phyloP scores from a whole-genome alignment of 192 early-diverging fungal species.

The Phlyctochytrium planicorne region DNA sequence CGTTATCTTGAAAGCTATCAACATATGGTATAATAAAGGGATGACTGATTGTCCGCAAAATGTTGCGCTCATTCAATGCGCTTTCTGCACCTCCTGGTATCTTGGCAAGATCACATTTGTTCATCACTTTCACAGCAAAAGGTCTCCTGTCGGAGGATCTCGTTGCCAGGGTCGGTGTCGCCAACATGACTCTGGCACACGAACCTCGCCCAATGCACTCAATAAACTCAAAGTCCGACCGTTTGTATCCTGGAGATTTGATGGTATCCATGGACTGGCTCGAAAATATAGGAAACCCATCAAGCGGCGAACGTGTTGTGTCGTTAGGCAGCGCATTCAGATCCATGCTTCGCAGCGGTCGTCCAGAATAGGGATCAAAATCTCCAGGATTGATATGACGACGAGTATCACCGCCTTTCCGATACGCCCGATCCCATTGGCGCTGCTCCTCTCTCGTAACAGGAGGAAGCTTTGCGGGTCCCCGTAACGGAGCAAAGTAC shows the following conservation, averaged over 20 bases:
- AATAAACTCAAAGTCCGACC: neutral
- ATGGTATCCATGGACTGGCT: too few species aligned
- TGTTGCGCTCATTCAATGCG: constrained; percentile 1
- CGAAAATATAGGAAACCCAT: too few species aligned
- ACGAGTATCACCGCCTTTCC: neutral
- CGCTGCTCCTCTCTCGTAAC: neutral
- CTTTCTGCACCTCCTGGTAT: neutral
- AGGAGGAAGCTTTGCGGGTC: neutral
- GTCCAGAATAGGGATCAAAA: neutral
- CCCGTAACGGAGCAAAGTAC: neutral
- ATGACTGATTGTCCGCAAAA: neutral
- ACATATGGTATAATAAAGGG: neutral
- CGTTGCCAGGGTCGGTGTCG: neutral
- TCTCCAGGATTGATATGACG: neutral
- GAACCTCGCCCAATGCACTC: neutral
- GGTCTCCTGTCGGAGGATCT: neutral
- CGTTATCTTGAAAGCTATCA: neutral
- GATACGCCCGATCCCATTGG: neutral
- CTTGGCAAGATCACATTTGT: neutral
- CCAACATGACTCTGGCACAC: neutral
- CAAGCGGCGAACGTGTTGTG: neutral
- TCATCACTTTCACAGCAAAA: neutral
- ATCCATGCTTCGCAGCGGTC: neutral
- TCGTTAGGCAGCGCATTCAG: neutral
- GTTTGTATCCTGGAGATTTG: too few species aligned